Evolutionary conservation across 805 yeast species (phyloP).

Genomic region (Cyberlindnera xishuangbannaensis): DNA sequence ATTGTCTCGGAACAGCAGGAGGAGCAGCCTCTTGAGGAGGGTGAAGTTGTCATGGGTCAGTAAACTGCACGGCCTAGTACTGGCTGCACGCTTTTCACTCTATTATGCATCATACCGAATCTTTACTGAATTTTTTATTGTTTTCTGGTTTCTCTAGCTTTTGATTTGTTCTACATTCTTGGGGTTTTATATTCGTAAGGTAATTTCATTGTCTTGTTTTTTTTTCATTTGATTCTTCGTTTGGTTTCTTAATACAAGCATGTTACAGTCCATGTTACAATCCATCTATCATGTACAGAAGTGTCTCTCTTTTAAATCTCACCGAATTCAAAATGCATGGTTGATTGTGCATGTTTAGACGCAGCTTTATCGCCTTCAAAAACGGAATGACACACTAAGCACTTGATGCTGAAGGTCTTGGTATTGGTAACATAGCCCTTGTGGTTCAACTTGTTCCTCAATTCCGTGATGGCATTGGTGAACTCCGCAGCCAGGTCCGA

Average conservation of each 20-base stretch:
- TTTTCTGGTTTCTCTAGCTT: background rate
- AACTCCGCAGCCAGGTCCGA: constrained; percentile 30
- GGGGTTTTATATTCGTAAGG: background rate
- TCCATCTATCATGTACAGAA: too few species aligned
- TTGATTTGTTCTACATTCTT: background rate
- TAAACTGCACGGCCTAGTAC: too few species aligned
- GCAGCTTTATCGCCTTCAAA: constrained; percentile 63
- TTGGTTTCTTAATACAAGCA: too few species aligned
- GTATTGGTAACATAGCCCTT: constrained; percentile 63
- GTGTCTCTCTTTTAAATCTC: constrained; percentile 29
- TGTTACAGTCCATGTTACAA: too few species aligned
- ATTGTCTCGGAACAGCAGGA: too few species aligned
- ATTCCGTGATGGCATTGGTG: constrained; percentile 30
- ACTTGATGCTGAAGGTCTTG: constrained; percentile 47
- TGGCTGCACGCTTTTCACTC: too few species aligned
- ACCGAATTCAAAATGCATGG: constrained; percentile 60
- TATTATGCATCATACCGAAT: too few species aligned
- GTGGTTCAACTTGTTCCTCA: constrained; percentile 41
- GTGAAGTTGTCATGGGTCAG: constrained; percentile 21
- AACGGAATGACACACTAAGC: constrained; percentile 46
- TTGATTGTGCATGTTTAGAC: constrained; percentile 52
- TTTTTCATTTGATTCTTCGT: background rate
- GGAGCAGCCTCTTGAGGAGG: constrained; percentile 14
- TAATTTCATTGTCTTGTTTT: background rate
- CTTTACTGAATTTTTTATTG: too few species aligned